A percentile compares a stretch with the other conserved stretches of the same genome.
phyloP scores from a whole-genome alignment of 2,329 filamentous ascomycete genomes.

The Dothistroma pini region DNA sequence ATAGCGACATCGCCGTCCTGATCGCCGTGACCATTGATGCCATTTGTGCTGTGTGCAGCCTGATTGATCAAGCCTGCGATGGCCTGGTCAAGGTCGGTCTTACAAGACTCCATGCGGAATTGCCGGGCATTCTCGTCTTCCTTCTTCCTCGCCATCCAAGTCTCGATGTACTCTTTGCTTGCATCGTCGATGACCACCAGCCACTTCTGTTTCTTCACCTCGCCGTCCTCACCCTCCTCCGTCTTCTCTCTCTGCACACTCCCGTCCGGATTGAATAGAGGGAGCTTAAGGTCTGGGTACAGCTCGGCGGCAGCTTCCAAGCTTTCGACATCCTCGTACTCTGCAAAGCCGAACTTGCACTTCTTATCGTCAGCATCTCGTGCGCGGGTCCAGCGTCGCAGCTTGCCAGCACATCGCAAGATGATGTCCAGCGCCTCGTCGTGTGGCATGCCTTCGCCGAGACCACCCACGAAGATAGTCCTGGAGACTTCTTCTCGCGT shows the following conservation, averaged over 20 bases:
- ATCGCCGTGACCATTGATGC: conserved; percentile 18
- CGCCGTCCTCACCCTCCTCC: conserved; percentile 42
- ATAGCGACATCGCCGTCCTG: conserved; percentile 23
- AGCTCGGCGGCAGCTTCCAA: conserved; percentile 81
- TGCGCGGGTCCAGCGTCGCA: conserved; percentile 81
- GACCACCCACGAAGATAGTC: conserved; percentile 84
- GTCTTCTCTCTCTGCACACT: conserved; percentile 40
- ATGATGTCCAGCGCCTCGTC: conserved; percentile 78
- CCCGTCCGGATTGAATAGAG: conserved; percentile 55
- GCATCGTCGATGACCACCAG: conserved; percentile 71
- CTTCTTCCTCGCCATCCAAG: conserved; percentile 65
- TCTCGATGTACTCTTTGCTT: conserved; percentile 79
- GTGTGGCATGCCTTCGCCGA: conserved; percentile 72
- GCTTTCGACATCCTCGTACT: conserved; percentile 89
- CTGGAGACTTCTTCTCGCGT: conserved; percentile 86
- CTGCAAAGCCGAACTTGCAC: conserved; percentile 88
- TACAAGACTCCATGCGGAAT: conserved; percentile 66
- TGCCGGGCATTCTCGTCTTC: conserved; percentile 62
- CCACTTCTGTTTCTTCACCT: conserved; percentile 32
- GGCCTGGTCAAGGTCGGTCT: conserved; percentile 62
- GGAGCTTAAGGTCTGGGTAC: conserved; percentile 76
- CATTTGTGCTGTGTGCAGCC: conserved; percentile 31
- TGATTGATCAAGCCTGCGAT: conserved; percentile 72
- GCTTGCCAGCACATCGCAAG: conserved; percentile 65
- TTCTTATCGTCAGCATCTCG: conserved; percentile 75